These are phyloP conservation scores for Zasmidium citrigriseum DNA, from an alignment of 2,329 filamentous ascomycete species.

Conservation along the genomic window DNA sequence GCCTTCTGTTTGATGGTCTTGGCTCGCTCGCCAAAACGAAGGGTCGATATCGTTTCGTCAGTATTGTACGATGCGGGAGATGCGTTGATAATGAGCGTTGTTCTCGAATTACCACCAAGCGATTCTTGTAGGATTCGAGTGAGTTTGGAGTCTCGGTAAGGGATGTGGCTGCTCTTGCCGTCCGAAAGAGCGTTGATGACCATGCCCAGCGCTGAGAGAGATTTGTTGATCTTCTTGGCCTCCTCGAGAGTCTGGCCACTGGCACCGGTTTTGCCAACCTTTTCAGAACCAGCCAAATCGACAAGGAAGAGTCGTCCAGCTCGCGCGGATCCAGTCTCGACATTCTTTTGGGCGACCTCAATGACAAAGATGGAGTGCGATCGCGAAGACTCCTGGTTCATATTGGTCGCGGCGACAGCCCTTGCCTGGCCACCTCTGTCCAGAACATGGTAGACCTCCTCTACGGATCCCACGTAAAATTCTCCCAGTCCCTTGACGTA, in stretches of 20 bases:
- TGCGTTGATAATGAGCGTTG: constrained; percentile 98
- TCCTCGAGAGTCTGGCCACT: constrained; percentile 97
- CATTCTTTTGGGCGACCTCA: constrained; percentile 95
- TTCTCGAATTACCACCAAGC: constrained; percentile 93
- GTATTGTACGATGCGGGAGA: constrained; percentile 99
- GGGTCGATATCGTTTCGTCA: constrained; percentile 85
- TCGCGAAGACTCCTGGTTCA: constrained; percentile 98
- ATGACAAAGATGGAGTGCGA: constrained; percentile 98
- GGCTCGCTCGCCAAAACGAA: constrained; percentile 92
- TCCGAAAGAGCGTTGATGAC: constrained; percentile 98
- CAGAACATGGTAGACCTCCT: constrained; percentile 97
- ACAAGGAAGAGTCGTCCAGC: constrained; percentile 96
- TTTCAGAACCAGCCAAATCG: constrained; percentile 96
- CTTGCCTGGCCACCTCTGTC: constrained; percentile 84
- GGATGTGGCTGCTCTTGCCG: constrained; percentile 93
- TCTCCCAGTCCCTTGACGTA: constrained; percentile 95
- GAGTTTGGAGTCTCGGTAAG: constrained; percentile 96
- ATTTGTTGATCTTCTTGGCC: constrained; percentile 99
- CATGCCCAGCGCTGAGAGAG: constrained; percentile 95
- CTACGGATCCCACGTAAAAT: constrained; percentile 92
- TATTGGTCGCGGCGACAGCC: constrained; percentile 95
- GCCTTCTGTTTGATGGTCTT: constrained; percentile 99
- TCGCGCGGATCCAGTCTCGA: constrained; percentile 93
- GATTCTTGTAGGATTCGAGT: constrained; percentile 97
- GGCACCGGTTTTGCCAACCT: constrained; percentile 96